Base-by-base conservation (phyloP, 140 eudicot genomes). In the Bidens hawaiensis region DNA sequence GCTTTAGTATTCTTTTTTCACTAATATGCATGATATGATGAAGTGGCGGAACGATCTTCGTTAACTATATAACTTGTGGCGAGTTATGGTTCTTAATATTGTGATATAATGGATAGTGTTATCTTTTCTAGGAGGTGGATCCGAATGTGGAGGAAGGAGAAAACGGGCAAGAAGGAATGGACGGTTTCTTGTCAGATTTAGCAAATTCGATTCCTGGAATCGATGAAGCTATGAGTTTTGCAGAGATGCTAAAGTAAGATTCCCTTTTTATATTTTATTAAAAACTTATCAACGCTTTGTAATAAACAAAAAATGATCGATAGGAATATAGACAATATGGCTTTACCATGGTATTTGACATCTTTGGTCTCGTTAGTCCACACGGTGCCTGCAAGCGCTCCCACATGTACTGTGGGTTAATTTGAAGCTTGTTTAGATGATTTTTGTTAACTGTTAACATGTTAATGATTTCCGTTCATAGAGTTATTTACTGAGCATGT, bases 191-290 rank as follows among this genome's bases (percentile, higher is more conserved):
- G 54, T 85, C 96, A 5, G 99, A 93, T 62, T 64, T 93, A 65
- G 93, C 95, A 23, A 93, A 93, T 85, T 89, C 99, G 51, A 93
- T 93, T 67, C 99, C 99, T 27, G 99, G 99, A 55, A 93, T 93
- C 25, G 96, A 93, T 34, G 99, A 93, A 77, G 99, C 99, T 70
- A 88, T 93, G 96, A 93, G 99, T 73, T 93, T 93, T 65, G 99
- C 96, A 0, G 99, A 93, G 78, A 91, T 91, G 97, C 78, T 89
- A 57, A 89, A 89, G 97, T 89, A 85, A 72, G 89, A 63, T 26
- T 33, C 68, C 9, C 36, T 48, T 22, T 14, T 49, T 25, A 27
- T 49, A 47, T 18, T 65, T 49, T n/a, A n/a, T n/a, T n/a, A n/a
- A n/a, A n/a, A n/a, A n/a, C n/a, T n/a, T n/a, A n/a, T n/a, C n/a